Evolutionary conservation across 192 early-diverging fungal species (phyloP).

Genomic region (Backusella psychrophila): DNA sequence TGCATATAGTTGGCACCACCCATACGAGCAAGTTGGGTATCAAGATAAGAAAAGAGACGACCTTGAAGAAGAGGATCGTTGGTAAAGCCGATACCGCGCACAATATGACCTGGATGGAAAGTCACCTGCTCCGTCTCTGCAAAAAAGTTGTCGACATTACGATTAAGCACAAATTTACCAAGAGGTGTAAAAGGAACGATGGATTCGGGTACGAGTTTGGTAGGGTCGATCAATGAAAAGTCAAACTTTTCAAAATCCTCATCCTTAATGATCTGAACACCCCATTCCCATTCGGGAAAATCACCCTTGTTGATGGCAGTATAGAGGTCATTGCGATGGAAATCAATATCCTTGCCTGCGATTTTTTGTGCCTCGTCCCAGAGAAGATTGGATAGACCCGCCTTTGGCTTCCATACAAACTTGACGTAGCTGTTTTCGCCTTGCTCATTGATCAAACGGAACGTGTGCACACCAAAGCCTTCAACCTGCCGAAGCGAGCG

Average conservation of each 20-base stretch:
- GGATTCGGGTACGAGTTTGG: conserved; percentile 46
- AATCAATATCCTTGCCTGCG: conserved; percentile 44
- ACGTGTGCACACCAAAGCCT: conserved; percentile 50
- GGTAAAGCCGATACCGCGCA: conserved; percentile 43
- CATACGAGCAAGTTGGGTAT: conserved; percentile 44
- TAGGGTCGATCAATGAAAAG: conserved; percentile 46
- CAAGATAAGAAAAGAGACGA: conserved; percentile 45
- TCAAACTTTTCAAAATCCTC: conserved; percentile 33
- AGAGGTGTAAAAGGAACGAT: conserved; percentile 36
- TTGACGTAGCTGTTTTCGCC: conserved; percentile 42
- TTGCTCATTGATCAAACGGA: conserved; percentile 39
- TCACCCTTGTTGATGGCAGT: conserved; percentile 31
- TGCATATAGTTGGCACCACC: conserved; percentile 41
- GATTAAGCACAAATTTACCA: conserved; percentile 44
- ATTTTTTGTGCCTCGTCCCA: conserved; percentile 44
- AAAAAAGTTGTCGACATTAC: conserved; percentile 45
- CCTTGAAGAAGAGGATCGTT: conserved; percentile 48
- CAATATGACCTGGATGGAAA: conserved; percentile 37
- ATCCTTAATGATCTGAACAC: conserved; percentile 38
- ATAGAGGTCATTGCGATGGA: conserved; percentile 39
- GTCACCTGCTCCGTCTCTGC: conserved; percentile 46
- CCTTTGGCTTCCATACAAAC: conserved; percentile 43
- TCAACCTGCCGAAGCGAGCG: conserved; percentile 35
- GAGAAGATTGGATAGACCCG: conserved; percentile 29
- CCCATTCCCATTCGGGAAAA: conserved; percentile 44